phyloP scores from a whole-genome alignment of 306 rosid genomes.

The Trichosanthes cucumerina region DNA sequence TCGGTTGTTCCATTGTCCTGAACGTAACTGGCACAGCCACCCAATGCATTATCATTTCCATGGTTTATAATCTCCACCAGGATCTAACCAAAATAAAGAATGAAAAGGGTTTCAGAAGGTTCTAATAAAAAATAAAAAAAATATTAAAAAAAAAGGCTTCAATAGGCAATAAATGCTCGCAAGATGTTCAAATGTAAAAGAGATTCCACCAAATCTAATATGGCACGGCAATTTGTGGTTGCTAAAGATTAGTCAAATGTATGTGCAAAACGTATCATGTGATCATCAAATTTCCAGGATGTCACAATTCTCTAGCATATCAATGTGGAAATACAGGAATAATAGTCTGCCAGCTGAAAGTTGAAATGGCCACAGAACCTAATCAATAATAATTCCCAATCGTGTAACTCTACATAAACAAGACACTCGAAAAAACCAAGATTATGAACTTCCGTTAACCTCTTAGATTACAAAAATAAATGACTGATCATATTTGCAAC shows the following conservation, averaged over 20 bases:
- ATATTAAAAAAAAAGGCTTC: conserved; percentile 10
- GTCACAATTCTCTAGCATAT: neutral
- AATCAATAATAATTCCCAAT: neutral
- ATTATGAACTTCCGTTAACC: neutral
- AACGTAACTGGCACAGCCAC: conserved; percentile 35
- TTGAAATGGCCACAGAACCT: neutral
- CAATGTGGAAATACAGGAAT: neutral
- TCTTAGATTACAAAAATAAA: neutral
- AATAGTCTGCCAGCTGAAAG: neutral
- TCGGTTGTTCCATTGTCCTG: conserved; percentile 67
- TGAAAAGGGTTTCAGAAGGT: neutral
- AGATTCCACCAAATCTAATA: conserved; percentile 7
- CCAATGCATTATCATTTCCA: conserved; percentile 34
- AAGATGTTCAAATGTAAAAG: neutral
- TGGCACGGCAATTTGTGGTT: neutral
- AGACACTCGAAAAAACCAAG: neutral
- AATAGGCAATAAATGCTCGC: conserved; percentile 3
- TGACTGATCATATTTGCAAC: neutral
- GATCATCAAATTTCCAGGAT: neutral
- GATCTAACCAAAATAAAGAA: conserved; percentile 46
- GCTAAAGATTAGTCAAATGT: neutral
- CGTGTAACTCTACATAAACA: neutral
- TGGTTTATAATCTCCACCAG: conserved; percentile 80
- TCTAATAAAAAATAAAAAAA: neutral
- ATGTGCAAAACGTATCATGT: neutral